A percentile compares a stretch with the other conserved stretches of the same genome.
phyloP scores from a whole-genome alignment of 2,329 filamentous ascomycete species.

The Passalora sequoiae region DNA sequence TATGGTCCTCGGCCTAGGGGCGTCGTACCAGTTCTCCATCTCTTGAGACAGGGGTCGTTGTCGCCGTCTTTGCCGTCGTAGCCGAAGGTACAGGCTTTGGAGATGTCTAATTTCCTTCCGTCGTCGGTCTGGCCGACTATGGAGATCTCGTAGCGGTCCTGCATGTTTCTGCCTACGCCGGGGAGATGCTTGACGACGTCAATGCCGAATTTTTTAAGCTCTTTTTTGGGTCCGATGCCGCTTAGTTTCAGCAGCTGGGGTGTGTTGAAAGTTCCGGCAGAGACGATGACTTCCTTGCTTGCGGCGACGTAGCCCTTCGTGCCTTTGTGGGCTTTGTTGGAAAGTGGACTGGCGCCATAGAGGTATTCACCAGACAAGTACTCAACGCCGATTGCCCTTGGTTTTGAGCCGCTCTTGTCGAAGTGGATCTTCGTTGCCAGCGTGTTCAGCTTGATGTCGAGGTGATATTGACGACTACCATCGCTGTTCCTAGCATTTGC shows the following conservation, averaged over 20 bases:
- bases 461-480: constrained; percentile 51
- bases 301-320: constrained; percentile 40
- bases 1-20: constrained; percentile 41
- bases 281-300: constrained; percentile 44
- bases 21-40: constrained; percentile 38
- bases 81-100: constrained; percentile 40
- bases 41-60: constrained; percentile 40
- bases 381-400: constrained; percentile 45
- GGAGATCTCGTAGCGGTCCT: constrained; percentile 56
- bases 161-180: constrained; percentile 60
- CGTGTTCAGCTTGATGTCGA: constrained; percentile 56
- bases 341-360: constrained; percentile 38
- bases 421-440: constrained; percentile 63
- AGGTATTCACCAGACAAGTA: constrained; percentile 39
- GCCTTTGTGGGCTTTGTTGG: constrained; percentile 30
- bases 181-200: constrained; percentile 51
- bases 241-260: constrained; percentile 61
- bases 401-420: constrained; percentile 53
- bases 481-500: constrained; percentile 47
- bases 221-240: constrained; percentile 54
- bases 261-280: constrained; percentile 56
- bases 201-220: constrained; percentile 53
- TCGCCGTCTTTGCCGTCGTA: constrained; percentile 16
- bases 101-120: constrained; percentile 32
- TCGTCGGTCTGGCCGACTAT: constrained; percentile 44